These are phyloP conservation scores for Calophaca sinica DNA, from an alignment of 306 rosid genomes.

Conservation along the genomic window DNA sequence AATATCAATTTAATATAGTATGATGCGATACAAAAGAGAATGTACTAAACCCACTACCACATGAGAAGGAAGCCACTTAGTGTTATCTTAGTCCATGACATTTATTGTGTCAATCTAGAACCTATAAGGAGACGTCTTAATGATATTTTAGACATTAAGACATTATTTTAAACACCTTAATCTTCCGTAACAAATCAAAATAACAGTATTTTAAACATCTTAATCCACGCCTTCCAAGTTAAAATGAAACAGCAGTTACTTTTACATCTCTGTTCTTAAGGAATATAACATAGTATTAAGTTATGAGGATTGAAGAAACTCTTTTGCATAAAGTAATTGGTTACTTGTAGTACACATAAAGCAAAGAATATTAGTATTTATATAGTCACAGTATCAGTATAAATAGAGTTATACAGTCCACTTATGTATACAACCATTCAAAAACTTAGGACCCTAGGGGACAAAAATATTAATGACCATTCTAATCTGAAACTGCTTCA, in stretches of 20 bases:
- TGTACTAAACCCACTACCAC: conserved; percentile 19
- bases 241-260: background rate
- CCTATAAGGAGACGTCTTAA: conserved; percentile 13
- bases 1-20: conserved; percentile 4
- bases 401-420: conserved; percentile 26
- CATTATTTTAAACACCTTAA: background rate
- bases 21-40: conserved; percentile 12
- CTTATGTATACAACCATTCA: conserved; percentile 4
- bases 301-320: background rate
- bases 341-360: background rate
- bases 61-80: conserved; percentile 21
- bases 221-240: conserved; percentile 24
- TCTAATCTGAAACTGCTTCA: too few species aligned
- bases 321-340: background rate
- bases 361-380: background rate
- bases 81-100: conserved; percentile 25
- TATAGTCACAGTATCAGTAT: conserved; percentile 6
- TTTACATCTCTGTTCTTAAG: background rate
- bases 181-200: conserved; percentile 36
- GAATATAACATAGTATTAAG: conserved; percentile 32
- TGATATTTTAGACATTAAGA: conserved; percentile 15
- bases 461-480: too few species aligned
- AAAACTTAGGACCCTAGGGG: too few species aligned
- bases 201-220: conserved; percentile 8
- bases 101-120: conserved; percentile 31